Conservation (phyloP, 176 grass and related monocot species). For the Ampelocalamus luodianensis region DNA sequence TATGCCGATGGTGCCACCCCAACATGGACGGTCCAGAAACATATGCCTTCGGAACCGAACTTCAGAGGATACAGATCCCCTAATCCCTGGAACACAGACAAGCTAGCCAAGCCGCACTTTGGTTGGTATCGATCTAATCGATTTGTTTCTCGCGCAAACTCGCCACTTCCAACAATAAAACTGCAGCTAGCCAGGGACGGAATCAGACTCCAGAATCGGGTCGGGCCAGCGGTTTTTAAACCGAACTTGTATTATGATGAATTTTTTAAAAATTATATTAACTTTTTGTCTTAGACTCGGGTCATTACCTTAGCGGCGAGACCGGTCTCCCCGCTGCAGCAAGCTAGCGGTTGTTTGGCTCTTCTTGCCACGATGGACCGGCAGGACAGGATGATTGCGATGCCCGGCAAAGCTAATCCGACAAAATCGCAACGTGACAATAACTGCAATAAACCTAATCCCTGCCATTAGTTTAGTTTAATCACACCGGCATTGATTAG, state of each 20-base stretch:
- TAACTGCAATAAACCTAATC: not conserved
- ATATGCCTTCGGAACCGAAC: not conserved
- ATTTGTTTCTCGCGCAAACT: slow-evolving; percentile 8
- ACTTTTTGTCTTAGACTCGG: no score
- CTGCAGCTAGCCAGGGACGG: not conserved
- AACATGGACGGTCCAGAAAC: not conserved
- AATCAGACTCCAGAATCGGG: no score
- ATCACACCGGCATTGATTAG: not conserved
- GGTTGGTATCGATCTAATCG: not conserved
- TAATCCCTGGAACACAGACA: not conserved
- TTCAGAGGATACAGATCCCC: not conserved
- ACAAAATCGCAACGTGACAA: slow-evolving; percentile 17
- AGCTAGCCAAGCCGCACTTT: not conserved
- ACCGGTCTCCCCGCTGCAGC: not conserved
- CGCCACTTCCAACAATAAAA: not conserved
- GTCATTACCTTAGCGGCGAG: no score
- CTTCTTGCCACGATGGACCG: not conserved
- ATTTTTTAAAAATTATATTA: no score
- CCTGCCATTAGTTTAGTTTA: not conserved
- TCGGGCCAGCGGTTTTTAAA: no score
- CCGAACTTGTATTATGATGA: no score
- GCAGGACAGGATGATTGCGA: not conserved
- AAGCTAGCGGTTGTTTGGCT: not conserved
- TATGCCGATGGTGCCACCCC: no score
- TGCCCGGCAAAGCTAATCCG: slow-evolving; percentile 29